Conservation (phyloP, 176 grass and related monocot genomes). For the Canna indica region DNA sequence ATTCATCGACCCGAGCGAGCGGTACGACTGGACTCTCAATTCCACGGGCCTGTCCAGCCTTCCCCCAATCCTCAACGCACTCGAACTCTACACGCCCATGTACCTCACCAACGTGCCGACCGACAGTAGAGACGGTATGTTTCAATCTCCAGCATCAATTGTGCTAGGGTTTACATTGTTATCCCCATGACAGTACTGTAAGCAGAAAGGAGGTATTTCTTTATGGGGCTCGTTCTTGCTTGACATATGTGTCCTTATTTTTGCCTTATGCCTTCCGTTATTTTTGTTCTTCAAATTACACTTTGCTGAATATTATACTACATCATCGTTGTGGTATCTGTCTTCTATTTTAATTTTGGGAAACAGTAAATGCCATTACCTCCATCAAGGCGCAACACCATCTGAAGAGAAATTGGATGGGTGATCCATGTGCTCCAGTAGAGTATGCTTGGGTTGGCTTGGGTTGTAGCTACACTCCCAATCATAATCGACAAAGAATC, state of each 20-base stretch:
- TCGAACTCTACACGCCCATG: slow-evolving; percentile 37
- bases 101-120: slow-evolving; percentile 15
- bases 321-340: too few species aligned
- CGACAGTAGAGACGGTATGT: slow-evolving; percentile 29
- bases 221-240: too few species aligned
- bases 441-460: slow-evolving; percentile 38
- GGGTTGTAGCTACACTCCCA: slow-evolving; percentile 34
- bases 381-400: slow-evolving; percentile 31
- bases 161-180: too few species aligned
- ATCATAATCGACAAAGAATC: slow-evolving; percentile 38
- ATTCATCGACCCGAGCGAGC: too few species aligned
- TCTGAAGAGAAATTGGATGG: slow-evolving; percentile 40
- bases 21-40: slow-evolving; percentile 28
- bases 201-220: neutral
- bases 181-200: too few species aligned
- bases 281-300: too few species aligned
- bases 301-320: too few species aligned
- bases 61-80: slow-evolving; percentile 51
- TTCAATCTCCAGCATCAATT: neutral
- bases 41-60: slow-evolving; percentile 33
- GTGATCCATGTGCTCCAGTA: slow-evolving; percentile 46
- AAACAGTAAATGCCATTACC: slow-evolving; percentile 41
- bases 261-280: too few species aligned
- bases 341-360: slow-evolving; percentile 7
- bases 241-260: too few species aligned